Evolutionary conservation across 352 stramenopile genomes (phyloP), one percentile per base, ranked within the genome.

Genomic region (Phytophthora meadii): DNA sequence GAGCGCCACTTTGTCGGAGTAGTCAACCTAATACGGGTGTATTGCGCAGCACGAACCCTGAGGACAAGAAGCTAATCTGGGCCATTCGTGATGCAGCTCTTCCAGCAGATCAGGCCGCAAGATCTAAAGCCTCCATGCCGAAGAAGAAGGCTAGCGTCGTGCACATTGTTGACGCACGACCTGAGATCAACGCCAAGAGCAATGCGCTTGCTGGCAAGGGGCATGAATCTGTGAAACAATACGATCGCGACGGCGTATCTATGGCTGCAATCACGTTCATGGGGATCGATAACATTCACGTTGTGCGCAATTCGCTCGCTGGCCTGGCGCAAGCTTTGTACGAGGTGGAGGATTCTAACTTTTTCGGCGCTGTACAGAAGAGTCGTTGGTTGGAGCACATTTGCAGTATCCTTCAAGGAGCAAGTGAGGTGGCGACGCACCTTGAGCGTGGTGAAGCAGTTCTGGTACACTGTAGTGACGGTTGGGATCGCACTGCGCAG

Each of bases 1-100:
- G 95, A 41, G 93, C 93, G 1, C 89, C 88, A 30, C 80, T 99
- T 42, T 99, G 95, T 77, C 82, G 97, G 19, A 97, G 82, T 39
- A 95, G 92, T 32, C 97, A 99, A 67, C 97, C 97, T 1, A 98
- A 98, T 68, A 97, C 98, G 1, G 97, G 97, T 22, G 77, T 99
- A 8, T 70, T 98, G 36, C 94, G 96, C 14, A 98, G 96, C 77
- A 97, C 86, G 25, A 97, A 88, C 57, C 61, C 78, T 7, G 84
- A 92, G 17, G 97, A 99, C 69, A 89, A 98, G 40, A 88, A 87
- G 12, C 65, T 98, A n/a, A 88, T 98, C 11, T 93, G 88, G 79
- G 81, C 84, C 5, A 89, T 95, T 54, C 77, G 93, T 19, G 94
- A 98, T 47, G 82, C 80, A 25, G 87, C 77, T 17, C 81, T 91